Conservation (phyloP, 352 stramenopile genomes). For the Pythium rishiriense region DNA sequence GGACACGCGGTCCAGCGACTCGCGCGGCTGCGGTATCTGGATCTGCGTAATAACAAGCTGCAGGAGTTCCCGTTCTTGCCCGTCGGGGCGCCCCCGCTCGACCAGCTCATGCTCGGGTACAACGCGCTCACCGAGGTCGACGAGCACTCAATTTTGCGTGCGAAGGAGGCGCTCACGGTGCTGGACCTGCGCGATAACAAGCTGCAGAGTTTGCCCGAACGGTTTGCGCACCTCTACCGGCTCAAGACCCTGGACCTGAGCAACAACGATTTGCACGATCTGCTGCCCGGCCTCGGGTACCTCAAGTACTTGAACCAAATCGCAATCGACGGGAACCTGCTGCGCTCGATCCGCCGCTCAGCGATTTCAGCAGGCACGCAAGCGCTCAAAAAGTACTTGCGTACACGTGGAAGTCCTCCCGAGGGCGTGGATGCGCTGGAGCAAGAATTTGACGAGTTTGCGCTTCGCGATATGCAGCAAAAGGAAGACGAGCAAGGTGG, state of each 20-base stretch:
- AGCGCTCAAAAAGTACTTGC: constrained; percentile 81
- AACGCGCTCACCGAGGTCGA: constrained; percentile 59
- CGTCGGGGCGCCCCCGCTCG: constrained; percentile 39
- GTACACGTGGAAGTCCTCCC: constrained; percentile 65
- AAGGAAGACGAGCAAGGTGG: constrained; percentile 36
- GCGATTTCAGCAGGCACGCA: constrained; percentile 67
- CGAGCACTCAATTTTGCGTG: constrained; percentile 43
- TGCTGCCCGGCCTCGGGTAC: constrained; percentile 71
- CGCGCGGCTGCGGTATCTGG: constrained; percentile 51
- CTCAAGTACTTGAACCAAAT: constrained; percentile 76
- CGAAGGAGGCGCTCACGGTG: constrained; percentile 69
- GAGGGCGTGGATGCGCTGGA: constrained; percentile 58
- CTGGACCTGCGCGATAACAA: constrained; percentile 85
- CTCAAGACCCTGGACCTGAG: constrained; percentile 82
- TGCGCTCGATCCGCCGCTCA: constrained; percentile 70
- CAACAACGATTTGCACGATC: constrained; percentile 82
- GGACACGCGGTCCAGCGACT: constrained; percentile 37
- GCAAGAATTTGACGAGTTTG: constrained; percentile 76
- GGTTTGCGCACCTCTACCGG: constrained; percentile 58
- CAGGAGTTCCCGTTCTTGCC: constrained; percentile 59
- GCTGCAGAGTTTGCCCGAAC: constrained; percentile 50
- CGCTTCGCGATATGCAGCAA: constrained; percentile 43
- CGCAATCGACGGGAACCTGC: constrained; percentile 71
- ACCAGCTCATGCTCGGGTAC: constrained; percentile 77
- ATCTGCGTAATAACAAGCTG: constrained; percentile 77